Percentiles rank a stretch among this genome's conserved stretches.
Conservation (phyloP, 2,329 filamentous ascomycete genomes). For the Penicillium digitatum region DNA sequence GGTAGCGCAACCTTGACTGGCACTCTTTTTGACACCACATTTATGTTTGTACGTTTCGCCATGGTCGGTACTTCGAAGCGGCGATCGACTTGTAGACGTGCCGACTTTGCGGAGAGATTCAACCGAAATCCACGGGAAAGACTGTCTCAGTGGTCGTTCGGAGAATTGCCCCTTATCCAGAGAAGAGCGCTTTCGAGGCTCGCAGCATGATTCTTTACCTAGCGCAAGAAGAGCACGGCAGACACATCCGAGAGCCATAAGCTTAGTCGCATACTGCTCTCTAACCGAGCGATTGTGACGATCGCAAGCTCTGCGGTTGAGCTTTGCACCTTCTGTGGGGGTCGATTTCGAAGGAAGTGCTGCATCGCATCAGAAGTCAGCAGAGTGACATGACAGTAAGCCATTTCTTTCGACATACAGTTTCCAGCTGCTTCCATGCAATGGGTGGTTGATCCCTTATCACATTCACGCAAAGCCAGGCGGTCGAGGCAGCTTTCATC, state of each 20-base stretch:
- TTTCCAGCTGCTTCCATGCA: neutral
- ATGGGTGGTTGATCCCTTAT: neutral
- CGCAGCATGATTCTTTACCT: conserved; percentile 52
- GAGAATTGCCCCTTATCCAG: conserved; percentile 4
- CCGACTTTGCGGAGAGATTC: conserved; percentile 4
- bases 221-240: conserved; percentile 52
- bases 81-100: neutral
- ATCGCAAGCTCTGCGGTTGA: conserved; percentile 31
- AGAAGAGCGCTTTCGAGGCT: conserved; percentile 16
- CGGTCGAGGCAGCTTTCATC: conserved; percentile 45
- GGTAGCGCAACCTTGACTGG: neutral
- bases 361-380: neutral
- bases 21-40: too few species aligned
- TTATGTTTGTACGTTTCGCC: neutral
- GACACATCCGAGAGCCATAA: conserved; percentile 52
- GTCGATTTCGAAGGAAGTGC: neutral
- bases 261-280: conserved; percentile 42
- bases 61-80: neutral
- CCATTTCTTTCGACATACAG: neutral
- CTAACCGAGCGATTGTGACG: conserved; percentile 37
- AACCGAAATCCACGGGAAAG: conserved; percentile 5
- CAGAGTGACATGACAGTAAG: neutral
- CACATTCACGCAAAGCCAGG: conserved; percentile 45
- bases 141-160: neutral
- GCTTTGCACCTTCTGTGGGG: neutral